Percentiles rank a stretch among this genome's conserved stretches.
phyloP scores from a whole-genome alignment of 768 basidiomycete genomes.

The Amanita polypyramis region DNA sequence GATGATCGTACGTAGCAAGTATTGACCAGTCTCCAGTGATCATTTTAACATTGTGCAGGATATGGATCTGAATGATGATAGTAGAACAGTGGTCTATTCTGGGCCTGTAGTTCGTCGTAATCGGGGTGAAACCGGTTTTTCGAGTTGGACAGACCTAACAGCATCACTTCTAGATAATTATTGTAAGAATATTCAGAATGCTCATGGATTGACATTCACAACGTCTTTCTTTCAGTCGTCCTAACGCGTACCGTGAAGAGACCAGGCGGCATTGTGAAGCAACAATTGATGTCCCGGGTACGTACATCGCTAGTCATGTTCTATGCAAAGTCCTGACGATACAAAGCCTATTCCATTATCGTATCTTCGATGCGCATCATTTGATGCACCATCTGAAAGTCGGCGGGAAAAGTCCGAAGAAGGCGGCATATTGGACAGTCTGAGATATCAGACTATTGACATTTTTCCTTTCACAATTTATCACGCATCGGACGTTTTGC shows the following conservation, averaged over 20 bases:
- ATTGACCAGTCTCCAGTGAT: neutral
- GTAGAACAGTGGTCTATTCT: constrained; percentile 58
- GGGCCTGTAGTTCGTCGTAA: constrained; percentile 52
- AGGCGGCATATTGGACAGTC: constrained; percentile 42
- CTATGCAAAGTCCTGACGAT: neutral
- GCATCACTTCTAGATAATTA: constrained; percentile 70
- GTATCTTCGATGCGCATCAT: constrained; percentile 63
- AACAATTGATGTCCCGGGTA: constrained; percentile 58
- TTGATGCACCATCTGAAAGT: constrained; percentile 46
- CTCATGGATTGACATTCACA: neutral
- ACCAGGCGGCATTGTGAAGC: constrained; percentile 34
- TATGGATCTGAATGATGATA: constrained; percentile 71
- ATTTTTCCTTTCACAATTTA: constrained; percentile 74
- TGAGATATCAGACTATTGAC: constrained; percentile 39
- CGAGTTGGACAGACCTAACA: constrained; percentile 61
- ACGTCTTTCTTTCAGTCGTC: constrained; percentile 34
- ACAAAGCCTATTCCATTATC: constrained; percentile 69
- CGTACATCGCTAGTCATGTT: constrained; percentile 13
- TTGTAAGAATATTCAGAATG: constrained; percentile 30
- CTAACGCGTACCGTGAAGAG: constrained; percentile 52
- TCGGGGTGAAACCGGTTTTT: constrained; percentile 54
- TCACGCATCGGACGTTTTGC: constrained; percentile 47
- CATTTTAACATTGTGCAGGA: constrained; percentile 37
- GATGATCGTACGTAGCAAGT: constrained; percentile 48
- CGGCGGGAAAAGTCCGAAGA: constrained; percentile 57